phyloP scores from a whole-genome alignment of 305 asterid genomes.

The Rubia tinctorum region DNA sequence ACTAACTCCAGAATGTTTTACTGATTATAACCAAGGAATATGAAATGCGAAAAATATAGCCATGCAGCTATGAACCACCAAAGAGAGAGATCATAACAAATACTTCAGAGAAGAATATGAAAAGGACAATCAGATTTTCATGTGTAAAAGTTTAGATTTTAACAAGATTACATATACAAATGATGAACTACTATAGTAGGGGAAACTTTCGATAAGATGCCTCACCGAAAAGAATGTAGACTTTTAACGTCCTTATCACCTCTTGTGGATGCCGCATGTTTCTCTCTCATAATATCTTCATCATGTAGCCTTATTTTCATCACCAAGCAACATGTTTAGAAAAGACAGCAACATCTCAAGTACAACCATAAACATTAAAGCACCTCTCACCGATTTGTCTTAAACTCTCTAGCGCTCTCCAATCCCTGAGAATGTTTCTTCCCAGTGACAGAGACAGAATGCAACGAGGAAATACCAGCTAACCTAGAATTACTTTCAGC shows the following conservation, averaged over 20 bases:
- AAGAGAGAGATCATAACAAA: neutral
- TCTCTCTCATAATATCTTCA: conserved; percentile 25
- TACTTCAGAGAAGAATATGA: neutral
- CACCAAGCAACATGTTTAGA: neutral
- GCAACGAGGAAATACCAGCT: conserved; percentile 34
- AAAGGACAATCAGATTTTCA: conserved; percentile 2
- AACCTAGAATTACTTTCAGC: conserved; percentile 29
- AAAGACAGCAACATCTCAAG: neutral
- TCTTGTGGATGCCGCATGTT: conserved; percentile 27
- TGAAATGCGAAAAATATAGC: neutral
- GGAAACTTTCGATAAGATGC: conserved; percentile 19
- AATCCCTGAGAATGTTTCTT: conserved; percentile 39
- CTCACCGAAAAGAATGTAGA: conserved; percentile 42
- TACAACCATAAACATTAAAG: neutral
- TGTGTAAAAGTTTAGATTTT: neutral
- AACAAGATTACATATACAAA: neutral
- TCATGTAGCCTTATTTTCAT: conserved; percentile 17
- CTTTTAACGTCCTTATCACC: conserved; percentile 30
- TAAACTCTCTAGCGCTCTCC: conserved; percentile 31
- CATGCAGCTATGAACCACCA: conserved; percentile 3
- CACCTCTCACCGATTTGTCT: conserved; percentile 38
- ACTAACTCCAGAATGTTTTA: neutral
- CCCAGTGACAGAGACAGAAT: conserved; percentile 31
- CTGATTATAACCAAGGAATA: neutral
- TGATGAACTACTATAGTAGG: neutral